These are phyloP conservation scores for Polytolypa hystricis DNA, from an alignment of 2,329 filamentous ascomycete species.

Conservation along the genomic window DNA sequence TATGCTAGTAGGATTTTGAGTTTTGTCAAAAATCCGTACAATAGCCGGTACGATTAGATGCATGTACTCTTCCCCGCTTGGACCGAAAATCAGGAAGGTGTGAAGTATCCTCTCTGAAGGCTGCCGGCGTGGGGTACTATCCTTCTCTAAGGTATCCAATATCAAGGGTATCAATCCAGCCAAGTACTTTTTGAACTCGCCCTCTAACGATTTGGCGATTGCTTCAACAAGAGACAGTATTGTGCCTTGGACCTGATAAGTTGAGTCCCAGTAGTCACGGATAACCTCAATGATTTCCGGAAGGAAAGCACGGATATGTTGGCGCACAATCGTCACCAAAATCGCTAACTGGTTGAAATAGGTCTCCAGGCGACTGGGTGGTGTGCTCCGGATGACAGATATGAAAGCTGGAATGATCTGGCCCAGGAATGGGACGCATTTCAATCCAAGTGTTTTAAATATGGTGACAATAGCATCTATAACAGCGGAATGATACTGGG, in stretches of 20 bases:
- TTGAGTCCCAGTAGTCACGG: conserved; percentile 80
- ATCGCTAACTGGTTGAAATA: conserved; percentile 96
- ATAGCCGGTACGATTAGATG: conserved; percentile 95
- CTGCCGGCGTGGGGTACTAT: conserved; percentile 60
- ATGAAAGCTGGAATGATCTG: conserved; percentile 93
- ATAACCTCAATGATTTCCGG: conserved; percentile 77
- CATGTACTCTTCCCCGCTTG: conserved; percentile 97
- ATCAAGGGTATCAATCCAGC: conserved; percentile 82
- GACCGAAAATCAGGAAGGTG: conserved; percentile 89
- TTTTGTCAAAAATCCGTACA: conserved; percentile 85
- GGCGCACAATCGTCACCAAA: conserved; percentile 85
- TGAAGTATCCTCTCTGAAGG: conserved; percentile 87
- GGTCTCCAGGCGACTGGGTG: conserved; percentile 68
- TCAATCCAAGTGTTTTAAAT: conserved; percentile 88
- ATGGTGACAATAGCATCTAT: conserved; percentile 99
- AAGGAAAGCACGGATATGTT: conserved; percentile 88
- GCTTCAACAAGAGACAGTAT: conserved; percentile 88
- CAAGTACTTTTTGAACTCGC: conserved; percentile 95
- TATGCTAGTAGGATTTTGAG: conserved; percentile 65
- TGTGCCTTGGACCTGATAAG: conserved; percentile 72
- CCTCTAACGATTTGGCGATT: conserved; percentile 84
- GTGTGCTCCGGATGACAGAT: conserved; percentile 72
- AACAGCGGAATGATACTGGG: conserved; percentile 83
- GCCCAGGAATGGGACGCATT: conserved; percentile 88
- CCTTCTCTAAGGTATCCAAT: conserved; percentile 86